Conservation (phyloP, 2,329 filamentous ascomycete species). For the Penicillium sp. region DNA sequence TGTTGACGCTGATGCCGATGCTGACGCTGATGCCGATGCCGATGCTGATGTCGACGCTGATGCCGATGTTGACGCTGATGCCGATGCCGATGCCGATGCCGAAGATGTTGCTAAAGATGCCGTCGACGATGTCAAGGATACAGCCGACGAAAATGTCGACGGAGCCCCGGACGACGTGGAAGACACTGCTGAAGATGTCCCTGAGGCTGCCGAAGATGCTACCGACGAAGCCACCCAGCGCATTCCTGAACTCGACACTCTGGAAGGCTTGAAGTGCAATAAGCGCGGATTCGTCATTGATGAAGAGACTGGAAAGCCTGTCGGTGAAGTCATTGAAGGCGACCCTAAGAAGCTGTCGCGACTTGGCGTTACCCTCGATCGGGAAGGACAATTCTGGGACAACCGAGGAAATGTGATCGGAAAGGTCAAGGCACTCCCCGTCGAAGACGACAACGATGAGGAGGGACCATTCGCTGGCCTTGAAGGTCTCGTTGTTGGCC, state of each 20-base stretch:
- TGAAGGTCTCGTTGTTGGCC: slow-evolving; percentile 47
- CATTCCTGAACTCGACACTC: slow-evolving; percentile 29
- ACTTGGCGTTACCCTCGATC: slow-evolving; percentile 47
- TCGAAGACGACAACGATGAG: slow-evolving; percentile 37
- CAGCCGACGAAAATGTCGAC: slow-evolving; percentile 13
- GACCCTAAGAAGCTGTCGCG: slow-evolving; percentile 60
- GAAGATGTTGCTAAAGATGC: slow-evolving; percentile 27
- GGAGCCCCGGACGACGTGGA: slow-evolving; percentile 23
- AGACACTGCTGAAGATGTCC: slow-evolving; percentile 24
- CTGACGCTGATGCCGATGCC: no score
- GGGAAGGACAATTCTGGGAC: slow-evolving; percentile 64
- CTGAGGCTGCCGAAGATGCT: slow-evolving; percentile 28
- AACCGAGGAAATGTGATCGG: slow-evolving; percentile 64
- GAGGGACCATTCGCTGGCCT: slow-evolving; percentile 48
- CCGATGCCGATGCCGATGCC: slow-evolving; percentile 2
- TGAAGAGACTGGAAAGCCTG: slow-evolving; percentile 41
- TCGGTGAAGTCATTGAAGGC: slow-evolving; percentile 62
- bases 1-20: slow-evolving; percentile 18
- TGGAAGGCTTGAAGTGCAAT: slow-evolving; percentile 45
- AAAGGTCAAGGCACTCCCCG: slow-evolving; percentile 30
- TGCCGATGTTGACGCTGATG: no score
- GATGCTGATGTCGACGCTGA: no score
- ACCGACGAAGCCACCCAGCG: slow-evolving; percentile 27
- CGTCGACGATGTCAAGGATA: slow-evolving; percentile 25
- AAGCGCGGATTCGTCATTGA: slow-evolving; percentile 48